These are phyloP conservation scores for carrot (Daucus carota) DNA, from an alignment of 129 eudicot species.

Conservation along the genomic window DNA sequence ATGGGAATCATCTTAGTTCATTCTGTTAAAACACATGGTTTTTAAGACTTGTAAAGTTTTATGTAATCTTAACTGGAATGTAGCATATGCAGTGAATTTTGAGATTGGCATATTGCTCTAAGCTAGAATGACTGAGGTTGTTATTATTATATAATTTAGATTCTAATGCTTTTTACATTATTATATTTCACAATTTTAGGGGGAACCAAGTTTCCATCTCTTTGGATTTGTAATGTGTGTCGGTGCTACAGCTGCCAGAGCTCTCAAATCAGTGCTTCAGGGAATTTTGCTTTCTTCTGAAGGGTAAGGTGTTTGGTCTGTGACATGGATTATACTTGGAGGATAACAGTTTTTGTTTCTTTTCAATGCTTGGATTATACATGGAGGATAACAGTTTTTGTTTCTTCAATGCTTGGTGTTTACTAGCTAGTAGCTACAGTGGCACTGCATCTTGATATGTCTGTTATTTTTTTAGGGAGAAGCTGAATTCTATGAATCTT, in stretches of 20 bases:
- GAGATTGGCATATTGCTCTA: background rate
- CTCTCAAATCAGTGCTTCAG: constrained; percentile 77
- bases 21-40: background rate
- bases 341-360: too few species aligned
- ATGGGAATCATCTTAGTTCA: background rate
- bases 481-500: constrained; percentile 90
- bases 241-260: constrained; percentile 96
- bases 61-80: background rate
- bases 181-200: constrained; percentile 24
- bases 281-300: constrained; percentile 79
- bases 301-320: constrained; percentile 34
- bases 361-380: background rate
- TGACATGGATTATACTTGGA: background rate
- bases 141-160: background rate
- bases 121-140: background rate
- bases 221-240: constrained; percentile 76
- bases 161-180: constrained; percentile 10
- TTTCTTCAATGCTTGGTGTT: constrained; percentile 1
- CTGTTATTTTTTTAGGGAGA: constrained; percentile 39
- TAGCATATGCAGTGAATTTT: background rate
- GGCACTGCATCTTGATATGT: constrained; percentile 6
- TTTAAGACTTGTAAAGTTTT: background rate
- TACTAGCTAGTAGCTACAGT: background rate
- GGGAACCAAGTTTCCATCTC: constrained; percentile 80
- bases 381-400: background rate